phyloP scores from a whole-genome alignment of 73 alveolate species.

The Blepharisma stoltei region DNA sequence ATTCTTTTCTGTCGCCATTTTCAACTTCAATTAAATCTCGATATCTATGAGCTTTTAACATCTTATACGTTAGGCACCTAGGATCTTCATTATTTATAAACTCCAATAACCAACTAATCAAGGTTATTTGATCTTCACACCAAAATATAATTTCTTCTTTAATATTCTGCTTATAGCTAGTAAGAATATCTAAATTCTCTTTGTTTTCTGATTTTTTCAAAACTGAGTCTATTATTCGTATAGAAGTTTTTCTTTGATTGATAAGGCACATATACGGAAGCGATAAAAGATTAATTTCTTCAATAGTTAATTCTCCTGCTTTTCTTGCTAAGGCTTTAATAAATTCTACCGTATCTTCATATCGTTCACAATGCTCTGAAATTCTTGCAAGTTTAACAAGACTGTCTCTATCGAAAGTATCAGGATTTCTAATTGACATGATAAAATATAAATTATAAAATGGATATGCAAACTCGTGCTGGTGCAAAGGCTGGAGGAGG shows the following conservation, averaged over 20 bases:
- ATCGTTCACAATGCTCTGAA: slow-evolving; percentile 74
- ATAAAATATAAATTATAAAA: slow-evolving; percentile 30
- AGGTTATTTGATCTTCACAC: too few relatives aligned
- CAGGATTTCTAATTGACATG: too few relatives aligned
- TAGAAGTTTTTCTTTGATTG: slow-evolving; percentile 66
- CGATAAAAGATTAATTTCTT: slow-evolving; percentile 77
- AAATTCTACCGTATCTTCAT: slow-evolving; percentile 69
- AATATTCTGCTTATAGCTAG: too few relatives aligned
- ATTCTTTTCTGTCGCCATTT: too few relatives aligned
- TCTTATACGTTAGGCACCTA: too few relatives aligned
- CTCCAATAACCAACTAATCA: too few relatives aligned
- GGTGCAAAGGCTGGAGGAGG: slow-evolving; percentile 92
- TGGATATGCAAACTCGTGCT: slow-evolving; percentile 86
- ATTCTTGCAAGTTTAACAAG: slow-evolving; percentile 67
- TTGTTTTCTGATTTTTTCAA: too few relatives aligned
- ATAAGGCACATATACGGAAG: slow-evolving; percentile 72
- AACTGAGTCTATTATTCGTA: slow-evolving; percentile 48
- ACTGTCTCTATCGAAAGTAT: slow-evolving; percentile 38
- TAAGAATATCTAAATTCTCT: too few relatives aligned
- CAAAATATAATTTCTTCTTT: too few relatives aligned
- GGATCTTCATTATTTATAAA: too few relatives aligned
- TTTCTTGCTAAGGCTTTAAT: slow-evolving; percentile 59
- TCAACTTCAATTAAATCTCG: too few relatives aligned
- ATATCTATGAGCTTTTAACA: too few relatives aligned
- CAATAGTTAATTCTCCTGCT: slow-evolving; percentile 60